Evolutionary conservation across 2,329 filamentous ascomycete species (phyloP), one percentile per base, ranked within the genome.

Genomic region (Colletotrichum sp.): DNA sequence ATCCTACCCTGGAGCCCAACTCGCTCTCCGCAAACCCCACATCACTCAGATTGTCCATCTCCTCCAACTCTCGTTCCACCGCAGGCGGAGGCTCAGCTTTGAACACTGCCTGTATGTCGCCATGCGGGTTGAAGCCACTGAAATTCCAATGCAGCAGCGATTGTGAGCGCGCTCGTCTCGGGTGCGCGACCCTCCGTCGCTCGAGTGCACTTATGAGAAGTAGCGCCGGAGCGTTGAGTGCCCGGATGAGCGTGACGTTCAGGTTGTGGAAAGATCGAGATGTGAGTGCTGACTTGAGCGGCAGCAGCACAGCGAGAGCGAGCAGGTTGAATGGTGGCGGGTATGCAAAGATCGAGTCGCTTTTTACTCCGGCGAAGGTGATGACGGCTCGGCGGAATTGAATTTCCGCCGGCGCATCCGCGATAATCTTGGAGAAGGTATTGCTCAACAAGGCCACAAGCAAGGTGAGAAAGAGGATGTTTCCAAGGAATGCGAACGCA

Each of bases 351-450:
- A 95, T 89, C 5, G 93, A 91, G 79, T 95, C 93, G 61, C 89
- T 92, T 82, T 95, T 95, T 77, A 95, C 93, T 30, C 93, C 93
- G 82, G 94, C 93, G 76, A 95, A 93, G 0, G 93, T 94, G 15
- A 94, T 85, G 5, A 95, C 93, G 0, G 93, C 91, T 48, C 93
- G 90, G 6, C 93, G 91, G 81, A 94, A 95, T 76, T 94, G 91
- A 32, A 94, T 92, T 82, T 95, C 93, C 3, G 93, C 91, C 0
- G 91, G 91, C 13, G 93, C 92, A 76, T 94, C 93, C 65, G 89
- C 88, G 28, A 93, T 92, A 62, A 95, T 93, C 70, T 91, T 92
- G 70, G 91, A 91, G 80, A 94, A 94, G 0, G 93, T 94, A 80
- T 94, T 94, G 72, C 90, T 93, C 32, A 95, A 88, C 84, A 94